These are phyloP conservation scores for Candida chauliodis DNA, from an alignment of 805 yeast species.

Conservation along the genomic window DNA sequence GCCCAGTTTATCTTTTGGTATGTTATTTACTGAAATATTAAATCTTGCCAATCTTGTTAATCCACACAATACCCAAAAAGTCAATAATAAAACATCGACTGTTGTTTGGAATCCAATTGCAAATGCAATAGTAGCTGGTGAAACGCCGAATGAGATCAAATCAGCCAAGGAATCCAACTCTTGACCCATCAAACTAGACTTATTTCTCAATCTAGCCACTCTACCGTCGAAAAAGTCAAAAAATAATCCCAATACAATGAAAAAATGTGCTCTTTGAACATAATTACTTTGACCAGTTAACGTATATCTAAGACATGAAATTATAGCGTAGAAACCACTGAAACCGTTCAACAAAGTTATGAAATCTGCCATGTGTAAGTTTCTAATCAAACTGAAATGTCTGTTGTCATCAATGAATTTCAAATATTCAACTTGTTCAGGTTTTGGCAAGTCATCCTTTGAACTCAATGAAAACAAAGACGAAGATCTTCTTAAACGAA, in stretches of 20 bases:
- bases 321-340: constrained; percentile 86
- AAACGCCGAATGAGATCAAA: constrained; percentile 89
- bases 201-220: constrained; percentile 91
- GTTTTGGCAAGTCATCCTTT: constrained; percentile 62
- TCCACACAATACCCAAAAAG: constrained; percentile 90
- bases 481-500: constrained; percentile 48
- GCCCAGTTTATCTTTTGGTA: constrained; percentile 87
- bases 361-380: constrained; percentile 92
- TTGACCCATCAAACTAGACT: constrained; percentile 92
- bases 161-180: constrained; percentile 97
- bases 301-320: constrained; percentile 80
- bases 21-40: constrained; percentile 87
- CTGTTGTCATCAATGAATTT: constrained; percentile 79
- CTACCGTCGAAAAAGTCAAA: constrained; percentile 97
- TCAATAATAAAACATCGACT: constrained; percentile 68
- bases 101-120: constrained; percentile 87
- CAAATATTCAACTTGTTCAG: constrained; percentile 70
- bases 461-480: constrained; percentile 52
- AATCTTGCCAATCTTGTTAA: constrained; percentile 91
- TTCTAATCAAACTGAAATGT: constrained; percentile 82
- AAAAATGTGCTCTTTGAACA: constrained; percentile 83
- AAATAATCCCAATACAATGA: constrained; percentile 85
- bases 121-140: constrained; percentile 92
- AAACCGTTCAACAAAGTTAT: constrained; percentile 93
- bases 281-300: constrained; percentile 66